Percentiles rank a stretch among this genome's conserved stretches.
These are phyloP conservation scores for Boletus sp. DNA, from an alignment of 1,284 basidiomycete species.

Conservation along the genomic window DNA sequence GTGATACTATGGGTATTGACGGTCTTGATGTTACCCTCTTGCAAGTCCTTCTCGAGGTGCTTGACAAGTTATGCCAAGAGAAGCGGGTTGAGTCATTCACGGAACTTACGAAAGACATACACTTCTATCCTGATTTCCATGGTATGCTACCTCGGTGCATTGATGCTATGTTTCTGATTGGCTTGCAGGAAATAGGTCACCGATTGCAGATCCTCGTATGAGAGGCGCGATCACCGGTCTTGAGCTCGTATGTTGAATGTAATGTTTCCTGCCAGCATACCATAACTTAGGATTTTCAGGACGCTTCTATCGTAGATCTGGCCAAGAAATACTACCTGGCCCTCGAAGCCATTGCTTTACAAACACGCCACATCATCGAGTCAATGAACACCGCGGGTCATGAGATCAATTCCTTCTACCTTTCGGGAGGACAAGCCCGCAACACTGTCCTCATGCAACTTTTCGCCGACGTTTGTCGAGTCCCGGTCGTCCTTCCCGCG, in stretches of 20 bases:
- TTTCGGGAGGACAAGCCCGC: slow-evolving; percentile 92
- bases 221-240: slow-evolving; percentile 90
- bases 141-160: slow-evolving; percentile 44
- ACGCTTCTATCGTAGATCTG: slow-evolving; percentile 79
- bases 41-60: slow-evolving; percentile 73
- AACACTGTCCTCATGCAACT: slow-evolving; percentile 85
- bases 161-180: slow-evolving; percentile 1
- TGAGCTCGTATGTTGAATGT: slow-evolving; percentile 64
- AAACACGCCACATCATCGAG: slow-evolving; percentile 95
- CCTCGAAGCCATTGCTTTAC: slow-evolving; percentile 93
- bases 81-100: slow-evolving; percentile 64
- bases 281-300: slow-evolving; percentile 44
- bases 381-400: slow-evolving; percentile 90
- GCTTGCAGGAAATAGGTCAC: slow-evolving; percentile 86
- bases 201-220: slow-evolving; percentile 94
- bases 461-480: slow-evolving; percentile 83
- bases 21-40: slow-evolving; percentile 22
- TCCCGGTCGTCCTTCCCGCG: slow-evolving; percentile 85
- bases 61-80: slow-evolving; percentile 70
- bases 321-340: slow-evolving; percentile 92
- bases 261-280: not conserved
- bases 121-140: slow-evolving; percentile 95
- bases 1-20: not conserved
- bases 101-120: slow-evolving; percentile 87
- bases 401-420: slow-evolving; percentile 84